phyloP scores from a whole-genome alignment of 2,329 filamentous ascomycete genomes.

The Trichophyton rubrum region DNA sequence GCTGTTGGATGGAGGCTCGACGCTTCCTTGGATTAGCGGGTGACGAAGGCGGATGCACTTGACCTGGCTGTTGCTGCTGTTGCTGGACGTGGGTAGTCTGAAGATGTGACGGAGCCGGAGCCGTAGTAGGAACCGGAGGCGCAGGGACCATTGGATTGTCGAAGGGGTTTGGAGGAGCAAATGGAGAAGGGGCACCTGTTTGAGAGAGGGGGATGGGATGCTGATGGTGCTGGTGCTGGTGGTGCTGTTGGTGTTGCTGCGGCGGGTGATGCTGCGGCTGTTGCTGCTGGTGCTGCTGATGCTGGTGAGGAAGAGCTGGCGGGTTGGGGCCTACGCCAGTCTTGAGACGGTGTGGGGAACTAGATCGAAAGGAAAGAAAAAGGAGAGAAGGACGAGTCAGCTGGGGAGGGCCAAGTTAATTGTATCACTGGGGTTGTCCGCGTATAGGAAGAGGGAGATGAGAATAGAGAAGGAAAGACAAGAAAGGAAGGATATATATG shows the following conservation, averaged over 20 bases:
- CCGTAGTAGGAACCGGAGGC: conserved; percentile 14
- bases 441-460: conserved; percentile 9
- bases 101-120: conserved; percentile 11
- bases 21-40: conserved; percentile 34
- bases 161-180: conserved; percentile 21
- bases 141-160: conserved; percentile 29
- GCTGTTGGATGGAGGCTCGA: conserved; percentile 28
- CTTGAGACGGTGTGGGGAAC: conserved; percentile 33
- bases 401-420: conserved; percentile 2
- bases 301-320: conserved; percentile 21
- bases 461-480: conserved; percentile 4
- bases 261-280: background rate
- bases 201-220: conserved; percentile 21
- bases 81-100: conserved; percentile 11
- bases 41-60: conserved; percentile 13
- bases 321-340: conserved; percentile 25
- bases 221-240: background rate
- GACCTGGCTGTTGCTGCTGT: conserved; percentile 19
- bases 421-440: conserved; percentile 5
- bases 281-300: background rate
- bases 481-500: conserved; percentile 7
- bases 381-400: conserved; percentile 9
- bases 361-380: conserved; percentile 13
- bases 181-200: conserved; percentile 26
- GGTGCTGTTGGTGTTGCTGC: background rate